These are phyloP conservation scores for Vigna trinervia DNA, from an alignment of 306 rosid species.

Conservation along the genomic window DNA sequence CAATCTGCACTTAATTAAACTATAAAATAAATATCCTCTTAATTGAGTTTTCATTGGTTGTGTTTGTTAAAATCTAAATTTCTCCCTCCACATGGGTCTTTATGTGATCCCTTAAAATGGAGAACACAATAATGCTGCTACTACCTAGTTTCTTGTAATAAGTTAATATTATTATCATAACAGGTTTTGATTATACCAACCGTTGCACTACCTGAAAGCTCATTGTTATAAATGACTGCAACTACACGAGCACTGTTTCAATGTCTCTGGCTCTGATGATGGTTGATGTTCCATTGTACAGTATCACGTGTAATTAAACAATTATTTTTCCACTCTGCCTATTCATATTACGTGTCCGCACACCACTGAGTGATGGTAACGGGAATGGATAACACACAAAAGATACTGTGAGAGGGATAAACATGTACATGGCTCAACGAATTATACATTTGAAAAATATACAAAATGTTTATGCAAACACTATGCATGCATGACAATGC, in stretches of 20 bases:
- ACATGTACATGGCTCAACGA: too few relatives aligned
- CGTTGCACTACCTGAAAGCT: too few relatives aligned
- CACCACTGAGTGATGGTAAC: not conserved
- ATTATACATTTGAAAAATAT: not conserved
- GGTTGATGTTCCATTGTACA: slow-evolving; percentile 1
- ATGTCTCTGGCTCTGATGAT: not conserved
- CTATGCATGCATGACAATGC: not conserved
- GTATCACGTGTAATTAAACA: not conserved
- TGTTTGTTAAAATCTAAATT: not conserved
- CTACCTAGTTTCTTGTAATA: not conserved
- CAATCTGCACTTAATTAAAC: not conserved
- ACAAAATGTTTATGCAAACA: not conserved
- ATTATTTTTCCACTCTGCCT: slow-evolving; percentile 4
- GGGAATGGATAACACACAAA: not conserved
- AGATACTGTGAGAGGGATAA: not conserved
- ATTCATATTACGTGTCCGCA: not conserved
- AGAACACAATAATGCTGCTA: slow-evolving; percentile 14
- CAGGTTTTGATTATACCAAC: not conserved
- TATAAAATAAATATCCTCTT: not conserved
- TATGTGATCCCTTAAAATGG: slow-evolving; percentile 33
- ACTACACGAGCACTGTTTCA: not conserved
- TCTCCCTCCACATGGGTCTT: slow-evolving; percentile 6
- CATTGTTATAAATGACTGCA: not conserved
- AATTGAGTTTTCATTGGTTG: not conserved
- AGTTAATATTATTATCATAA: not conserved